Evolutionary conservation across 2,329 filamentous ascomycete species (phyloP).

Genomic region (Penicillium decumbens): DNA sequence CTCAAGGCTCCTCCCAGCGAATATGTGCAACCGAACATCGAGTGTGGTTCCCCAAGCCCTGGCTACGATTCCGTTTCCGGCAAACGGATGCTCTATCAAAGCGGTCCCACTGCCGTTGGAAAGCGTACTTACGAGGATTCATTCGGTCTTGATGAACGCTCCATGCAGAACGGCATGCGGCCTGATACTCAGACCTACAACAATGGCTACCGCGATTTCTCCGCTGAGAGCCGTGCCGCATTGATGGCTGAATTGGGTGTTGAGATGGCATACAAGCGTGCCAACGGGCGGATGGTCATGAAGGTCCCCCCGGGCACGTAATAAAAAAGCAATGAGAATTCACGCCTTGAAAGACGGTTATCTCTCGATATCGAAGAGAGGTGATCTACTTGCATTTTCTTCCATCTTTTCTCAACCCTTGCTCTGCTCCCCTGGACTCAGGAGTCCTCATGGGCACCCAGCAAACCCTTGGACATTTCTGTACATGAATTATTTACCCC

Average conservation of each 20-base stretch:
- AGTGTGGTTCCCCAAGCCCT: conserved; percentile 20
- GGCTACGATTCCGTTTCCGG: conserved; percentile 22
- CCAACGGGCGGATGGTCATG: conserved; percentile 33
- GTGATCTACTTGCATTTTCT: neutral
- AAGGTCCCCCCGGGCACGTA: conserved; percentile 27
- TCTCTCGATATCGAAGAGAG: neutral
- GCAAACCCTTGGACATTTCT: conserved; percentile 10
- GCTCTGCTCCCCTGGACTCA: neutral
- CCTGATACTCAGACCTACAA: conserved; percentile 32
- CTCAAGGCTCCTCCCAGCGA: conserved; percentile 35
- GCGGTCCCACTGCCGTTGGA: conserved; percentile 20
- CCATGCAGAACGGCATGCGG: conserved; percentile 44
- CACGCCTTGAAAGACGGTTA: neutral
- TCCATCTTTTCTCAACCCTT: neutral
- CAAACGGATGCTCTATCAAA: conserved; percentile 33
- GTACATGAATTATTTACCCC: conserved; percentile 17
- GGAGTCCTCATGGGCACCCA: neutral
- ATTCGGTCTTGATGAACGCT: conserved; percentile 38
- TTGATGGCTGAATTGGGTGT: conserved; percentile 25
- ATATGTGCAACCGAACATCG: conserved; percentile 26
- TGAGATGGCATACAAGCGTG: conserved; percentile 35
- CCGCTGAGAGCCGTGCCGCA: conserved; percentile 23
- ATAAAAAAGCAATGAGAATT: conserved; percentile 3
- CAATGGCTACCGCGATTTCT: conserved; percentile 23
- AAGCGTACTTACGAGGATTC: conserved; percentile 39